These are phyloP conservation scores for Fusarium sp. DNA, from an alignment of 2,329 filamentous ascomycete species.

Conservation along the genomic window DNA sequence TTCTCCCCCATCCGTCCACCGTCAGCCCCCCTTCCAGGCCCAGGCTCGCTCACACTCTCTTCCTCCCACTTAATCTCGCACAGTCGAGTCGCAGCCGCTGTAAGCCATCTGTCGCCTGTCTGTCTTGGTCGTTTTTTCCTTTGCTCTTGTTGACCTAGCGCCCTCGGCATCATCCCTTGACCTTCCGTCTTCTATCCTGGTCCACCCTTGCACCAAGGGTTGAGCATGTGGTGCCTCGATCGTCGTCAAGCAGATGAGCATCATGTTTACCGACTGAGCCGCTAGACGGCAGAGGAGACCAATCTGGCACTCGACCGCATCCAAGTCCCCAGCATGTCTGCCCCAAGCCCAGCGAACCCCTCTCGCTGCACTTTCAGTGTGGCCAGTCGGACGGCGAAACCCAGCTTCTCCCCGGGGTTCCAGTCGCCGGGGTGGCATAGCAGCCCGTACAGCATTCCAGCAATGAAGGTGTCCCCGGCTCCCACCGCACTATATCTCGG, in stretches of 20 bases:
- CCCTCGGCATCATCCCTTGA: slow-evolving; percentile 16
- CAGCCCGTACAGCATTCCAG: slow-evolving; percentile 75
- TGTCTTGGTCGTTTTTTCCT: slow-evolving; percentile 20
- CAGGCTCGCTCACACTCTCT: slow-evolving; percentile 26
- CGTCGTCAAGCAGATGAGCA: slow-evolving; percentile 28
- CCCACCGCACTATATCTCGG: slow-evolving; percentile 70
- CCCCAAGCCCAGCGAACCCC: slow-evolving; percentile 69
- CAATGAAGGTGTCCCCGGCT: slow-evolving; percentile 81
- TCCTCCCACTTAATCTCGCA: slow-evolving; percentile 38
- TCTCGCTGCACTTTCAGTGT: slow-evolving; percentile 76
- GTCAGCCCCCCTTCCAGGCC: slow-evolving; percentile 32
- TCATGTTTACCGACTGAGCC: slow-evolving; percentile 31
- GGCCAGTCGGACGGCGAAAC: slow-evolving; percentile 74
- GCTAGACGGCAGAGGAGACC: slow-evolving; percentile 20
- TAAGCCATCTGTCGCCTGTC: slow-evolving; percentile 28
- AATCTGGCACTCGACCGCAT: slow-evolving; percentile 21
- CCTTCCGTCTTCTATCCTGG: slow-evolving; percentile 9
- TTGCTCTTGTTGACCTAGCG: slow-evolving; percentile 16
- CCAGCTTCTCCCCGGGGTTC: slow-evolving; percentile 61
- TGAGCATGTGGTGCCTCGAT: slow-evolving; percentile 30
- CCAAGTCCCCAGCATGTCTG: slow-evolving; percentile 41
- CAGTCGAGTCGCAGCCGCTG: slow-evolving; percentile 29
- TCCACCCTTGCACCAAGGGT: slow-evolving; percentile 35
- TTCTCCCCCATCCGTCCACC: slow-evolving; percentile 27
- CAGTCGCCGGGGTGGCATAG: slow-evolving; percentile 62